phyloP scores from a whole-genome alignment of 2,329 filamentous ascomycete species.

The Pseudogymnoascus sp. region DNA sequence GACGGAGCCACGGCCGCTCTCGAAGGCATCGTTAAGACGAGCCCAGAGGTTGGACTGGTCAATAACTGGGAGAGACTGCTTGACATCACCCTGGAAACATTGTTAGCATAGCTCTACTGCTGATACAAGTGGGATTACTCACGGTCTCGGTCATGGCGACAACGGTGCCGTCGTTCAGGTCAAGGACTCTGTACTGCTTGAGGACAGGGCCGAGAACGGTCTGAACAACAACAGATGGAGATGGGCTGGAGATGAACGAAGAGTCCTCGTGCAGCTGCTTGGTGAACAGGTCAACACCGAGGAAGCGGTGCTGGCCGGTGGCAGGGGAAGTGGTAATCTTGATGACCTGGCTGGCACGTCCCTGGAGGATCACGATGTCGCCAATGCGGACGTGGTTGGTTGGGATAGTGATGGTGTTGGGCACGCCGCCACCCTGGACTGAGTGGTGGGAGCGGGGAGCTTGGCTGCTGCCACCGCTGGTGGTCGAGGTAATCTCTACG shows the following conservation, averaged over 20 bases:
- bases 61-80: constrained; percentile 86
- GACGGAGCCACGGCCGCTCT: constrained; percentile 85
- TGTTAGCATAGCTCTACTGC: not conserved
- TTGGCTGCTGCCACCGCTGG: constrained; percentile 17
- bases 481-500: constrained; percentile 21
- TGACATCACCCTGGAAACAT: constrained; percentile 64
- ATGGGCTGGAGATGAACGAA: constrained; percentile 93
- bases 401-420: constrained; percentile 93
- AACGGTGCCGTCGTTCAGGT: constrained; percentile 79
- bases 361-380: constrained; percentile 97
- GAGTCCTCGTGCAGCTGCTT: constrained; percentile 99
- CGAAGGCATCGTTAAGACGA: constrained; percentile 75
- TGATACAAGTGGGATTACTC: not conserved
- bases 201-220: constrained; percentile 99
- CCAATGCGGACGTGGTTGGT: constrained; percentile 99
- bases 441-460: not conserved
- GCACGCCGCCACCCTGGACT: constrained; percentile 27
- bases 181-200: constrained; percentile 99
- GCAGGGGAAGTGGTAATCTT: constrained; percentile 96
- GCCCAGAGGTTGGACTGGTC: constrained; percentile 85
- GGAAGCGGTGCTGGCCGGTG: constrained; percentile 99
- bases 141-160: constrained; percentile 94
- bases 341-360: constrained; percentile 98
- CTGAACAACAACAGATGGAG: constrained; percentile 93
- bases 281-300: constrained; percentile 99